These are phyloP conservation scores for Staphylotrichum tortipilum DNA, from an alignment of 495 filamentous ascomycete genomes.

Conservation along the genomic window DNA sequence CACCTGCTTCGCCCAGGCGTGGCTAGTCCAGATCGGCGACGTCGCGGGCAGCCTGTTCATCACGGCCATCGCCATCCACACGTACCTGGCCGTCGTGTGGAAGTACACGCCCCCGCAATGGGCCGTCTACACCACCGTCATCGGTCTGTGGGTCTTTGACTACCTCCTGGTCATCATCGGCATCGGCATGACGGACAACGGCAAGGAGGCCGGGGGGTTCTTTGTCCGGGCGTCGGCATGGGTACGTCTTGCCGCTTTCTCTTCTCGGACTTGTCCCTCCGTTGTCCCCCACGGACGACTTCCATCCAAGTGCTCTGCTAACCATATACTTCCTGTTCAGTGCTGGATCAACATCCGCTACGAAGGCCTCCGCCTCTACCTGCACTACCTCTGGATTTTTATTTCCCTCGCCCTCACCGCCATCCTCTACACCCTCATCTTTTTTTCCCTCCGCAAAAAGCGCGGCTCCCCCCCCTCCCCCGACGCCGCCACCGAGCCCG, in stretches of 20 bases:
- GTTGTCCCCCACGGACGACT: no score
- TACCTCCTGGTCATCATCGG: slow-evolving; percentile 50
- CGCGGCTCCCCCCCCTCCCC: slow-evolving; percentile 7
- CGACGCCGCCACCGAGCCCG: not conserved
- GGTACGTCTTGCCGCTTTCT: slow-evolving; percentile 39
- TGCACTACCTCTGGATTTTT: slow-evolving; percentile 78
- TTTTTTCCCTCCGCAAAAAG: slow-evolving; percentile 46
- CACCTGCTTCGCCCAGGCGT: slow-evolving; percentile 61
- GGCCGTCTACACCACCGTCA: slow-evolving; percentile 43
- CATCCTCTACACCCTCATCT: slow-evolving; percentile 56
- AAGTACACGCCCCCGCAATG: slow-evolving; percentile 48
- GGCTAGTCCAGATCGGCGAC: slow-evolving; percentile 64
- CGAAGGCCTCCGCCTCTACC: slow-evolving; percentile 53
- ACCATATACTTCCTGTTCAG: slow-evolving; percentile 25
- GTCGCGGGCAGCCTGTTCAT: slow-evolving; percentile 63
- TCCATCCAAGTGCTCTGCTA: no score
- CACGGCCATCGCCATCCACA: slow-evolving; percentile 60
- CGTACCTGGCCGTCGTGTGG: slow-evolving; percentile 55
- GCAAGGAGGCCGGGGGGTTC: slow-evolving; percentile 40
- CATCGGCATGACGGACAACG: slow-evolving; percentile 40
- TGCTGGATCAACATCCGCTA: slow-evolving; percentile 63
- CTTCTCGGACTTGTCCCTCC: slow-evolving; percentile 1
- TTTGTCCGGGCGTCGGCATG: slow-evolving; percentile 56
- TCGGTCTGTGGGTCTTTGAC: slow-evolving; percentile 51
- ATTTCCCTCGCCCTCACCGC: slow-evolving; percentile 57